phyloP scores from a whole-genome alignment of 768 basidiomycete species.

The Boletellus emodensis region DNA sequence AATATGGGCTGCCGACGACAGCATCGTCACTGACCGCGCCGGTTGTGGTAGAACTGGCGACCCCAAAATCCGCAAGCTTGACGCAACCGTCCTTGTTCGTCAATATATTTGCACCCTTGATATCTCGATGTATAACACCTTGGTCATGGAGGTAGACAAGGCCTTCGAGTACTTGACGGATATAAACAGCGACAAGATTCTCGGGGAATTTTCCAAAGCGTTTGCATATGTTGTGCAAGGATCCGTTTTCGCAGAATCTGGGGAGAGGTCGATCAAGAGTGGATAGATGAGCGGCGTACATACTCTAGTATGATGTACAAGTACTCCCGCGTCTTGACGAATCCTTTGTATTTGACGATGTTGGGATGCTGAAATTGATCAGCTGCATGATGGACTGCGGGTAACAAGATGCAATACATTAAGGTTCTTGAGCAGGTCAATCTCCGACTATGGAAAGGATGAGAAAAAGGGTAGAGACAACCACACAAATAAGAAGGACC shows the following conservation, averaged over 20 bases:
- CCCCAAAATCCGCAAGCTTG: conserved; percentile 99
- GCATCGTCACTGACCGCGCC: conserved; percentile 79
- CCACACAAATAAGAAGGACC: conserved; percentile 42
- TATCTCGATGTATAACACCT: conserved; percentile 98
- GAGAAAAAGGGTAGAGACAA: conserved; percentile 3
- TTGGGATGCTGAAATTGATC: conserved; percentile 70
- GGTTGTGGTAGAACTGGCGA: conserved; percentile 75
- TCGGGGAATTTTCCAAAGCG: conserved; percentile 99
- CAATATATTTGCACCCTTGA: conserved; percentile 98
- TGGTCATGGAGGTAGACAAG: conserved; percentile 97
- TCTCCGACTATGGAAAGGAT: conserved; percentile 68
- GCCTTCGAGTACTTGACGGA: conserved; percentile 93
- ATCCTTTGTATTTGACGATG: conserved; percentile 99
- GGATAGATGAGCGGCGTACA: conserved; percentile 22
- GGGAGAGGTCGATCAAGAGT: conserved; percentile 5
- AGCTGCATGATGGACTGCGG: conserved; percentile 3
- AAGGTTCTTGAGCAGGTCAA: conserved; percentile 94
- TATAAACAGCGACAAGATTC: conserved; percentile 92
- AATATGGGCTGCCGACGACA: conserved; percentile 97
- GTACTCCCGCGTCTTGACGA: conserved; percentile 90
- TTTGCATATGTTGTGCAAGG: conserved; percentile 91
- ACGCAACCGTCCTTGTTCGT: conserved; percentile 99
- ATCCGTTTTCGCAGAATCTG: conserved; percentile 96
- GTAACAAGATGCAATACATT: conserved; percentile 53
- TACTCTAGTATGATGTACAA: conserved; percentile 96